Conservation (phyloP, 306 rosid genomes). For the Phaseolus lunatus region DNA sequence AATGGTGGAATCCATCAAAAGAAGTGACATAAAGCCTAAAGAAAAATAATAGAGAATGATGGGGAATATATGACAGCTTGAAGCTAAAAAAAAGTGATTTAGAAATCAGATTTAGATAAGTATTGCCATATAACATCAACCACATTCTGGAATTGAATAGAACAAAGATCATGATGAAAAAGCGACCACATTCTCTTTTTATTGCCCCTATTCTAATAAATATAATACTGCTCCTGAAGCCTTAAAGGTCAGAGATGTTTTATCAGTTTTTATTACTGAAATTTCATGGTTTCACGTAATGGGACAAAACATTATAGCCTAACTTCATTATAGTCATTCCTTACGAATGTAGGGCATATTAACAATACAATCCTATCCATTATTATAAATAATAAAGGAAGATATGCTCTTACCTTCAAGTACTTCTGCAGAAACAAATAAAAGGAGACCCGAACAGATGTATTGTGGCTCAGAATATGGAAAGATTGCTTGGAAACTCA, state of each 20-base stretch:
- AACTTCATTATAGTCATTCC: background rate
- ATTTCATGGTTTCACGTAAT: slow-evolving; percentile 20
- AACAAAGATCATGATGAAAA: background rate
- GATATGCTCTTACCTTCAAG: slow-evolving; percentile 81
- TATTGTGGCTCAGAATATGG: slow-evolving; percentile 83
- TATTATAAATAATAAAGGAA: slow-evolving; percentile 32
- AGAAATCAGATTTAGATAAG: background rate
- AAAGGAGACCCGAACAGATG: slow-evolving; percentile 85
- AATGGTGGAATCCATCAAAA: background rate
- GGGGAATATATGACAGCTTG: background rate
- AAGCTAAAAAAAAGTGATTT: background rate
- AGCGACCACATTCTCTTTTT: background rate
- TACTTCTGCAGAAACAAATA: slow-evolving; percentile 99
- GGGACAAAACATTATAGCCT: background rate
- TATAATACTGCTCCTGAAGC: background rate
- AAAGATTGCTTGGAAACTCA: slow-evolving; percentile 75
- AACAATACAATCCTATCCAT: background rate
- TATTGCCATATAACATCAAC: too few species aligned
- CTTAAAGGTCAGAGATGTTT: slow-evolving; percentile 3
- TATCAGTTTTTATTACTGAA: background rate
- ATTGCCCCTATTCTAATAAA: background rate
- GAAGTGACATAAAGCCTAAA: background rate
- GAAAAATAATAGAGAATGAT: background rate
- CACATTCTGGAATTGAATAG: background rate
- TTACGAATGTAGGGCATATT: background rate